Conservation (phyloP, 768 basidiomycete species). For the Rhizopogon sp. region DNA sequence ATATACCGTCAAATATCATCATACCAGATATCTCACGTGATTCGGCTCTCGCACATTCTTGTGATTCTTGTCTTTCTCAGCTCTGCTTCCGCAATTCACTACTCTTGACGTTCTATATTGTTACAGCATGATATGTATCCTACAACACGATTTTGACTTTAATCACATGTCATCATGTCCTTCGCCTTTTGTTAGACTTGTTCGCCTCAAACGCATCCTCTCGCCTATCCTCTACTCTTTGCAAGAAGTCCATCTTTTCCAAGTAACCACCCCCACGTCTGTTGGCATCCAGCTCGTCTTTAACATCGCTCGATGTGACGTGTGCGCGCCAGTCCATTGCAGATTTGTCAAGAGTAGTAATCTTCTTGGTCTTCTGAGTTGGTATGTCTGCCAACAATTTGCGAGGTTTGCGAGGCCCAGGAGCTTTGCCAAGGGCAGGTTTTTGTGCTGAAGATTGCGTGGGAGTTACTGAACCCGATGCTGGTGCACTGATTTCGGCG, state of each 20-base stretch:
- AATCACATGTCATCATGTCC: background rate
- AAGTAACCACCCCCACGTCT: conserved; percentile 74
- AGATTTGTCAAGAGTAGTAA: conserved; percentile 82
- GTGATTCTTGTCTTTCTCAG: background rate
- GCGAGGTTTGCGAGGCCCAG: conserved; percentile 66
- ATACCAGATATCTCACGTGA: background rate
- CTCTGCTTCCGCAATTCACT: background rate
- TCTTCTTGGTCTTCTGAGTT: conserved; percentile 60
- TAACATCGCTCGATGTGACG: conserved; percentile 41
- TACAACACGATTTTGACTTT: background rate
- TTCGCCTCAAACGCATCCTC: conserved; percentile 58
- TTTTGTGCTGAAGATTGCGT: background rate
- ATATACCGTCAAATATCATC: background rate
- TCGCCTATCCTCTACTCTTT: conserved; percentile 68
- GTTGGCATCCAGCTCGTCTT: conserved; percentile 73
- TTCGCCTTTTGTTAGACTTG: conserved; percentile 49
- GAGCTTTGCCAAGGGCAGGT: conserved; percentile 31
- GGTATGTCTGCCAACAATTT: conserved; percentile 52
- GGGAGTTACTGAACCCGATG: background rate
- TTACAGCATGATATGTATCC: background rate
- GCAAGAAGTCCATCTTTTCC: conserved; percentile 80
- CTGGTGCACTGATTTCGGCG: background rate
- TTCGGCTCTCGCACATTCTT: no score
- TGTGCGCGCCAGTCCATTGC: conserved; percentile 83
- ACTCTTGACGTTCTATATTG: background rate